These are phyloP conservation scores for Pugionium cornutum DNA, from an alignment of 345 rosid genomes.

Conservation along the genomic window DNA sequence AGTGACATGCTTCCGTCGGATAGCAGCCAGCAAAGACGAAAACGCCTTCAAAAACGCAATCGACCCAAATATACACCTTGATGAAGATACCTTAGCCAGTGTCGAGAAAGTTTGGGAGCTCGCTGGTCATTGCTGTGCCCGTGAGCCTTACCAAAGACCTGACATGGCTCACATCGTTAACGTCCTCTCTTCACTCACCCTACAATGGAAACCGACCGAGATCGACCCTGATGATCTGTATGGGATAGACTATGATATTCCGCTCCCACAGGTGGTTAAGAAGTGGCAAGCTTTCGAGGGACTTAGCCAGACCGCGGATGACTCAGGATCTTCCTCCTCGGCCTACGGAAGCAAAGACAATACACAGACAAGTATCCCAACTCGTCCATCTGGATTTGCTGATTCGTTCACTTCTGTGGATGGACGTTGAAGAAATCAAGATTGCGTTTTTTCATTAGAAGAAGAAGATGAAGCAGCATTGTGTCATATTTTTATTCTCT, in stretches of 20 bases:
- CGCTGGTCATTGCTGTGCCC: slow-evolving; percentile 74
- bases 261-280: slow-evolving; percentile 68
- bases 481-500: slow-evolving; percentile 20
- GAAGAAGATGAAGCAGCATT: too few relatives aligned
- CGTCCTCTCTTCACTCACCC: slow-evolving; percentile 69
- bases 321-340: slow-evolving; percentile 54
- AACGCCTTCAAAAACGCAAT: slow-evolving; percentile 54
- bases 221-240: slow-evolving; percentile 57
- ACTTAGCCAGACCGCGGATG: slow-evolving; percentile 48
- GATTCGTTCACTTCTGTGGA: slow-evolving; percentile 79
- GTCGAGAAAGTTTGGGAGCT: slow-evolving; percentile 66
- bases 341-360: slow-evolving; percentile 52
- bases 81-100: slow-evolving; percentile 57
- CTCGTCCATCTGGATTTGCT: slow-evolving; percentile 78
- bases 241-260: slow-evolving; percentile 69
- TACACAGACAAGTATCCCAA: slow-evolving; percentile 84
- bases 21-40: slow-evolving; percentile 55
- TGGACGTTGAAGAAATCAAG: slow-evolving; percentile 75
- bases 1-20: slow-evolving; percentile 76
- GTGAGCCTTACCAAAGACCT: slow-evolving; percentile 82
- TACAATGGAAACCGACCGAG: slow-evolving; percentile 71
- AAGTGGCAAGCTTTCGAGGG: slow-evolving; percentile 78
- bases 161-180: slow-evolving; percentile 82
- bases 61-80: slow-evolving; percentile 52
- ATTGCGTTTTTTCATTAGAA: too few relatives aligned